These are phyloP conservation scores for Pseudomonodictys pantanalensis DNA, from an alignment of 495 filamentous ascomycete species.

Conservation along the genomic window DNA sequence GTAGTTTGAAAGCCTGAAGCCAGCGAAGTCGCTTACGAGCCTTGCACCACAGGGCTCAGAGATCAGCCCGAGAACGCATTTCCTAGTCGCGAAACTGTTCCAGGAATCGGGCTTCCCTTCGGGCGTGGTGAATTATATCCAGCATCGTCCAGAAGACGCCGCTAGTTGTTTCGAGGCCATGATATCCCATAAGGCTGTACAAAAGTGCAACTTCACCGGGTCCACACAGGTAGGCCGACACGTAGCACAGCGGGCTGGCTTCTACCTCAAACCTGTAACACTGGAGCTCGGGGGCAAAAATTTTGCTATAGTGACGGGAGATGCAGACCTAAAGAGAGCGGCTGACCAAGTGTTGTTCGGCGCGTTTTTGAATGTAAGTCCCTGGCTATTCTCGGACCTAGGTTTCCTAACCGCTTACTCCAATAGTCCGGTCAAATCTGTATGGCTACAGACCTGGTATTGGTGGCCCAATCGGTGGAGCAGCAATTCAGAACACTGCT, in stretches of 20 bases:
- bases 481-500: conserved; percentile 62
- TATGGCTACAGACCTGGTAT: conserved; percentile 83
- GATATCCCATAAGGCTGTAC: conserved; percentile 52
- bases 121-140: conserved; percentile 55
- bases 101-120: conserved; percentile 66
- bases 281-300: conserved; percentile 61
- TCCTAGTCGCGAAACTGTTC: conserved; percentile 66
- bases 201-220: conserved; percentile 61
- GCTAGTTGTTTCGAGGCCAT: conserved; percentile 52
- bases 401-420: not conserved
- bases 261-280: conserved; percentile 62
- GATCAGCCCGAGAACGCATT: no score
- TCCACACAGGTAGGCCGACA: conserved; percentile 54
- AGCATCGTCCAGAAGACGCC: conserved; percentile 51
- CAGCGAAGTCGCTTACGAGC: no score
- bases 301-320: conserved; percentile 54
- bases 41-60: no score
- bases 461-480: conserved; percentile 68
- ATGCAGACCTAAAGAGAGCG: conserved; percentile 55
- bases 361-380: conserved; percentile 48
- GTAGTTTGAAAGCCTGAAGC: no score
- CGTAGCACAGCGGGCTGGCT: conserved; percentile 54
- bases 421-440: conserved; percentile 68
- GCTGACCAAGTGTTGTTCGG: conserved; percentile 49
- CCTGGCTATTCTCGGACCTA: not conserved